A percentile compares a stretch with the other conserved stretches of the same genome.
These are phyloP conservation scores for Penicillium sp. DNA, from an alignment of 2,329 filamentous ascomycete genomes.

Conservation along the genomic window DNA sequence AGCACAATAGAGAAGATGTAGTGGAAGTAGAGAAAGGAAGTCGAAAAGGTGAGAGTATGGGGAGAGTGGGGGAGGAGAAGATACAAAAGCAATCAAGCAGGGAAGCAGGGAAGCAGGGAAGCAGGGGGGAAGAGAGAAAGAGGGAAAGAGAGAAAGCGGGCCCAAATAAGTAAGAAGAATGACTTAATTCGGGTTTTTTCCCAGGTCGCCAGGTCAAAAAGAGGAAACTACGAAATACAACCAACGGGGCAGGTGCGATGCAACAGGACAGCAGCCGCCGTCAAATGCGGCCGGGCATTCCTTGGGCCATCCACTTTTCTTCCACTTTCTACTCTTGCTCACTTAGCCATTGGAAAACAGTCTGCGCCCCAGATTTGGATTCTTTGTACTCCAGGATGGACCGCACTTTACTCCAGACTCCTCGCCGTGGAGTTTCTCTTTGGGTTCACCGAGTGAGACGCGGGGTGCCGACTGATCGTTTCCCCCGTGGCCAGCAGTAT, in stretches of 20 bases:
- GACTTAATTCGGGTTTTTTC: background rate
- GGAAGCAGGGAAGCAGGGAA: background rate
- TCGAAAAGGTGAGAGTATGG: background rate
- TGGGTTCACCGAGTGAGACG: slow-evolving; percentile 9
- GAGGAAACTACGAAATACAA: slow-evolving; percentile 17
- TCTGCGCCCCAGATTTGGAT: slow-evolving; percentile 1
- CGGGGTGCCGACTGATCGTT: slow-evolving; percentile 32
- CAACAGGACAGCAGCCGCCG: slow-evolving; percentile 18
- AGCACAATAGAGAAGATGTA: background rate
- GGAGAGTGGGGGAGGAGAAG: background rate
- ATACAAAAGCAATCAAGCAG: background rate
- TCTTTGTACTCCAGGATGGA: slow-evolving; percentile 1
- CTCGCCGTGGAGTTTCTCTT: slow-evolving; percentile 16
- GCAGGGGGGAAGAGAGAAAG: slow-evolving; percentile 9
- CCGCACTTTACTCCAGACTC: slow-evolving; percentile 20
- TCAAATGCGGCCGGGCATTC: slow-evolving; percentile 11
- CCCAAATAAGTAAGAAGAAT: slow-evolving; percentile 6
- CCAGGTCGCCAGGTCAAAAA: slow-evolving; percentile 27
- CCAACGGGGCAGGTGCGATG: slow-evolving; percentile 25
- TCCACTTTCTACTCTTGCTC: background rate
- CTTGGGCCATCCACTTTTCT: slow-evolving; percentile 4
- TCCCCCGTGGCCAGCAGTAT: slow-evolving; percentile 21
- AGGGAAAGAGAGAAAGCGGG: slow-evolving; percentile 1
- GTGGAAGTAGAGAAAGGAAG: background rate
- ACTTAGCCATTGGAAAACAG: background rate